These are phyloP conservation scores for Candida coleopterorum DNA, from an alignment of 805 yeast species.

Conservation along the genomic window DNA sequence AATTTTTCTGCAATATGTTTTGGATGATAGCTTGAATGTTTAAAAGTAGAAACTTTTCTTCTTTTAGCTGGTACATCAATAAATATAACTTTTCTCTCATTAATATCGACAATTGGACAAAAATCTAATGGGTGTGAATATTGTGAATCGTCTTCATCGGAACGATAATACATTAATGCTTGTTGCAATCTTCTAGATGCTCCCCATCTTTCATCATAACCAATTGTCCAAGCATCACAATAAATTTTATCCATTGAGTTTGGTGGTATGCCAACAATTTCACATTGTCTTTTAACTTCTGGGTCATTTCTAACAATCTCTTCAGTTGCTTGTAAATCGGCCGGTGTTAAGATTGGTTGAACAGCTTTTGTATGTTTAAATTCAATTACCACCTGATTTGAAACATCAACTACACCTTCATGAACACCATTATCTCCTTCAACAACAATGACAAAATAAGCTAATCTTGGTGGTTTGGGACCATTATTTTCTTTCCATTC, in stretches of 20 bases:
- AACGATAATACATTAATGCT: slow-evolving; percentile 74
- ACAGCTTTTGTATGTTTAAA: slow-evolving; percentile 51
- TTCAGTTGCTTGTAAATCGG: slow-evolving; percentile 61
- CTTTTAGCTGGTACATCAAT: slow-evolving; percentile 75
- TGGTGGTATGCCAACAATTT: slow-evolving; percentile 61
- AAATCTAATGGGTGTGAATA: slow-evolving; percentile 75
- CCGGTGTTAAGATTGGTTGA: slow-evolving; percentile 72
- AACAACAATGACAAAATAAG: slow-evolving; percentile 60
- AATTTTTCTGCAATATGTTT: slow-evolving; percentile 55
- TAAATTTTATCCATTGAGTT: slow-evolving; percentile 55
- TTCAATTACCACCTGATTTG: slow-evolving; percentile 42
- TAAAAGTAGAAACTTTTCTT: slow-evolving; percentile 63
- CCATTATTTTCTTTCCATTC: slow-evolving; percentile 62
- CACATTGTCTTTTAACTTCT: slow-evolving; percentile 67
- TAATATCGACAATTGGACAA: slow-evolving; percentile 78
- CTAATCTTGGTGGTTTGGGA: slow-evolving; percentile 63
- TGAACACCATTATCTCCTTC: slow-evolving; percentile 56
- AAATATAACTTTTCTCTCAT: slow-evolving; percentile 59
- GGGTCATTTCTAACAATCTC: slow-evolving; percentile 66
- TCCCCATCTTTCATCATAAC: slow-evolving; percentile 77
- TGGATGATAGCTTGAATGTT: slow-evolving; percentile 69
- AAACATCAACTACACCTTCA: slow-evolving; percentile 66
- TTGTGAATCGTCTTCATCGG: slow-evolving; percentile 71
- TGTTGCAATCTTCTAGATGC: slow-evolving; percentile 71
- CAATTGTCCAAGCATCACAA: slow-evolving; percentile 69